Evolutionary conservation across 169 alveolate genomes (phyloP).

Genomic region (Ichthyophthirius multifiliis): DNA sequence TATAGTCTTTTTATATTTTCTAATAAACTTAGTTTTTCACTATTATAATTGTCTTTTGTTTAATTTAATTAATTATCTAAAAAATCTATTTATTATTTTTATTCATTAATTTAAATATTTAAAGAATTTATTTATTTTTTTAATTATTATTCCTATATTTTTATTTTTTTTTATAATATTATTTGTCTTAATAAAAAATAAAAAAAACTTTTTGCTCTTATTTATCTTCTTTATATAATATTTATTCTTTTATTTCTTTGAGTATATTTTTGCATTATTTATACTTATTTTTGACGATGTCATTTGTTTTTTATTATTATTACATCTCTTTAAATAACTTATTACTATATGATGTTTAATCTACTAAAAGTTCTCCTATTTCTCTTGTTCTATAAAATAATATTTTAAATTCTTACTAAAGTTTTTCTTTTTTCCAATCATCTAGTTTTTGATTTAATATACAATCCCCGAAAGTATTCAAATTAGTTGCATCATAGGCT

Average conservation of each 20-base stretch:
- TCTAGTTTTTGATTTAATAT: not conserved
- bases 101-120: too few species aligned
- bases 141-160: too few species aligned
- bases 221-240: too few species aligned
- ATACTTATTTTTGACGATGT: not conserved
- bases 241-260: not conserved
- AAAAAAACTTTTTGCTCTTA: too few species aligned
- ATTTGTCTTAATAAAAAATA: too few species aligned
- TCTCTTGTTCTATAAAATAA: slow-evolving; percentile 8
- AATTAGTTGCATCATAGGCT: not conserved
- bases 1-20: too few species aligned
- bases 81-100: too few species aligned
- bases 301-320: not conserved
- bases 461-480: not conserved
- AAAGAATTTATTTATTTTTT: too few species aligned
- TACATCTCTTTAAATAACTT: not conserved
- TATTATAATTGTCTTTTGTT: too few species aligned
- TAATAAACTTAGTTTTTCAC: too few species aligned
- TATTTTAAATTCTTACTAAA: not conserved
- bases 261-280: not conserved
- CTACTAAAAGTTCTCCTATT: not conserved
- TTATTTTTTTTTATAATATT: too few species aligned
- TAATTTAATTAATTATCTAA: too few species aligned
- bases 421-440: not conserved
- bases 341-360: not conserved